Evolutionary conservation across 2,329 filamentous ascomycete genomes (phyloP), one percentile per base, ranked within the genome.

Genomic region (Sporothrix sp.): DNA sequence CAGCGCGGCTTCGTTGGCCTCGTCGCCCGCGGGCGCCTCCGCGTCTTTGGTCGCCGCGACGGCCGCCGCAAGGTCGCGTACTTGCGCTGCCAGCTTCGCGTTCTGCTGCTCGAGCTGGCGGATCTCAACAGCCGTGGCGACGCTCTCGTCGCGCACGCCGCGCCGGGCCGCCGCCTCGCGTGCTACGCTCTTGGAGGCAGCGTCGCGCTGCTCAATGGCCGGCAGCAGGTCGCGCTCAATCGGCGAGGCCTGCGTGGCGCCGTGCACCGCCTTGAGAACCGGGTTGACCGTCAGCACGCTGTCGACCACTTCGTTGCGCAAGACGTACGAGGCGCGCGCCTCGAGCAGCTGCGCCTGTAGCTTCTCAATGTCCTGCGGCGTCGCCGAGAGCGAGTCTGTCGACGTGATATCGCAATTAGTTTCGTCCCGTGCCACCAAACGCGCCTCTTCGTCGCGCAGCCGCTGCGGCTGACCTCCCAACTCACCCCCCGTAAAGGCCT

Each of bases 231-330:
- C 79, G 57, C 80, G 78, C 66, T 93, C 86, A 48, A 82, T 71
- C 39, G 78, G 76, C 2, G 79, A 78, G 16, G 79, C 76, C 53
- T 78, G 74, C 11, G 76, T 77, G 38, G 81, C 81, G 53, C 77
- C 71, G 63, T 94, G 86, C 35, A 91, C 80, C 7, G 87, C 84
- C 60, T 85, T 87, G 52, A 94, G 70, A 36, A 86, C 81, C 7
- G 88, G 87, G 59, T 87, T 84, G 51, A 82, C 81, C 58, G 80
- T 79, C 57, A 93, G 66, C 48, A 87, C 79, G 42, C 75, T 80
- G 54, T 85, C 79, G 20, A 82, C 72, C 20, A 86, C 81, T 54
- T 80, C 80, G 62, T 83, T 83, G 56, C 80, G 80, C 51, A 91
- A 71, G 36, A 79, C 74, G 65, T 87, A 86, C 52, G 74, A 74